Conservation (phyloP, 1,284 basidiomycete genomes). For the Ustilago hordei region DNA sequence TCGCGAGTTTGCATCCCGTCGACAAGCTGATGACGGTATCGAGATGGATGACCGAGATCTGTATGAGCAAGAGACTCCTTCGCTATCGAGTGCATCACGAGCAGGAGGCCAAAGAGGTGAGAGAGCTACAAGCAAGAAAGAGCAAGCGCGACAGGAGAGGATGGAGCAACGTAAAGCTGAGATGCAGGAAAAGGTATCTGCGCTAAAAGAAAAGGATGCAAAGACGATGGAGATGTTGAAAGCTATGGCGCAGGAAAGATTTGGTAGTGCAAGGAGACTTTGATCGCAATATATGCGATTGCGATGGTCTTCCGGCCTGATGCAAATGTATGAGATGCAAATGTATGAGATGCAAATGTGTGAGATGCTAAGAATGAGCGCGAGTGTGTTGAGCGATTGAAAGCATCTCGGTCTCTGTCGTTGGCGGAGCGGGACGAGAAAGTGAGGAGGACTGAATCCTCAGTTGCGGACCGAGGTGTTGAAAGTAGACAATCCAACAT, state of each 20-base stretch:
- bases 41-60: constrained; percentile 48
- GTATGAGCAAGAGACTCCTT: constrained; percentile 19
- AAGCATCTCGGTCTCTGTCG: too few species aligned
- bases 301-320: neutral
- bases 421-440: too few species aligned
- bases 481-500: too few species aligned
- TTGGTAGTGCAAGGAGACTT: constrained; percentile 15
- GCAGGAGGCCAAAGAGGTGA: constrained; percentile 12
- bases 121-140: constrained; percentile 18
- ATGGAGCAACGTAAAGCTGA: constrained; percentile 25
- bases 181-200: constrained; percentile 30
- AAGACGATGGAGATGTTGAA: constrained; percentile 59
- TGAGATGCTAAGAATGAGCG: too few species aligned
- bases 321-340: too few species aligned
- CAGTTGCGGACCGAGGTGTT: too few species aligned
- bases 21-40: constrained; percentile 46
- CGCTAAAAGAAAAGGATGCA: constrained; percentile 41
- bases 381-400: too few species aligned
- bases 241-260: constrained; percentile 40
- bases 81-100: neutral
- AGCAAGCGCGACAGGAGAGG: constrained; percentile 20
- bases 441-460: too few species aligned
- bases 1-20: constrained; percentile 51
- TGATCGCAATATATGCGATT: neutral
- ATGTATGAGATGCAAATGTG: too few species aligned